Percentiles rank a stretch among this genome's conserved stretches.
Conservation (phyloP, 1,284 basidiomycete genomes). For the Abortiporus biennis region DNA sequence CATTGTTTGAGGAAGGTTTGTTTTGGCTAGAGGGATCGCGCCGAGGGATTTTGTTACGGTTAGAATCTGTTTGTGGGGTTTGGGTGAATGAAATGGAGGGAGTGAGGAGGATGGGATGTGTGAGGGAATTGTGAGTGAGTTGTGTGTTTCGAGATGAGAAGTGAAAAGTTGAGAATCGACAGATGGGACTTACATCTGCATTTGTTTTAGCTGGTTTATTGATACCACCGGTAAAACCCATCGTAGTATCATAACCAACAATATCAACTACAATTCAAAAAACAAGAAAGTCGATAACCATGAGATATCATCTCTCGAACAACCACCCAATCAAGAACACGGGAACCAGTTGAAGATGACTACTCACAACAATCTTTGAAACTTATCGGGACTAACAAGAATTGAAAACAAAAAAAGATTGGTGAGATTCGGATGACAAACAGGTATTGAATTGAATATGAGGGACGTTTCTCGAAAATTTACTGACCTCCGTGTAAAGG, state of each 20-base stretch:
- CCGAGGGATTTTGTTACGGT: too few relatives aligned
- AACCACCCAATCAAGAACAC: too few relatives aligned
- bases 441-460: not conserved
- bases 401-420: not conserved
- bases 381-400: constrained; percentile 57
- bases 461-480: not conserved
- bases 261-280: constrained; percentile 37
- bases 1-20: constrained; percentile 82
- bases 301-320: too few relatives aligned
- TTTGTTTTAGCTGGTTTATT: constrained; percentile 51
- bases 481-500: constrained; percentile 56
- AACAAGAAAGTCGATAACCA: not conserved
- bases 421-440: not conserved
- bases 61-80: constrained; percentile 37
- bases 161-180: constrained; percentile 2
- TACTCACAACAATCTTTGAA: constrained; percentile 65
- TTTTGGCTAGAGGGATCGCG: constrained; percentile 60
- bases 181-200: constrained; percentile 45
- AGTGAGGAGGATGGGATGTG: not conserved
- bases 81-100: not conserved
- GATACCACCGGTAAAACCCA: constrained; percentile 70
- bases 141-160: not conserved
- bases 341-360: too few relatives aligned
- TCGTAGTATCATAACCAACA: constrained; percentile 57
- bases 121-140: not conserved